phyloP scores from a whole-genome alignment of 768 basidiomycete genomes.

The Panellus pusillus region DNA sequence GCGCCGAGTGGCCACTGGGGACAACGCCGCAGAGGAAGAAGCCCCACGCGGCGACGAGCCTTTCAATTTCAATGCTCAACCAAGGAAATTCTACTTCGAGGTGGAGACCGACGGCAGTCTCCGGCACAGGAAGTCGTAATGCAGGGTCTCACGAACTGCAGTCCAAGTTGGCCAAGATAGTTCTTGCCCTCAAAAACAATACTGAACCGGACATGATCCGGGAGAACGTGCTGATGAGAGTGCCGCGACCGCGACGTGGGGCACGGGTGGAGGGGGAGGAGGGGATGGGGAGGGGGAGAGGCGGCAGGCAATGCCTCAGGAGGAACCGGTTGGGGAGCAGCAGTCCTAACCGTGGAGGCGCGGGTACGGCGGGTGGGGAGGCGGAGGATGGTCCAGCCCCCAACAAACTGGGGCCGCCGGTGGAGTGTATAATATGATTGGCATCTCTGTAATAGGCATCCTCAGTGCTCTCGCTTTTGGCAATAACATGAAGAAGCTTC shows the following conservation, averaged over 20 bases:
- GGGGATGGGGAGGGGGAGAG: slow-evolving; percentile 23
- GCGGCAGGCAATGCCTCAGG: slow-evolving; percentile 16
- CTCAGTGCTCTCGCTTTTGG: neutral
- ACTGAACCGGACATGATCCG: slow-evolving; percentile 54
- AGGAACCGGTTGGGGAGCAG: slow-evolving; percentile 22
- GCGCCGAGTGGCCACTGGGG: slow-evolving; percentile 87
- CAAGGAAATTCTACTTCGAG: slow-evolving; percentile 89
- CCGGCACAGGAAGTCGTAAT: slow-evolving; percentile 83
- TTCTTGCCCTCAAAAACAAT: slow-evolving; percentile 65
- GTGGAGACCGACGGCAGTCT: slow-evolving; percentile 94
- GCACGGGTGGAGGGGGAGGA: slow-evolving; percentile 29
- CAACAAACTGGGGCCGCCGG: slow-evolving; percentile 49
- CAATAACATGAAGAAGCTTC: too few relatives aligned
- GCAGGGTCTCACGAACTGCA: slow-evolving; percentile 79
- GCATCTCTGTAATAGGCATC: neutral
- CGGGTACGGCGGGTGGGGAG: slow-evolving; percentile 38
- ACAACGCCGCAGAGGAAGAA: slow-evolving; percentile 85
- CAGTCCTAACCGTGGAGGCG: slow-evolving; percentile 17
- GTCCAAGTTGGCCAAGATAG: slow-evolving; percentile 76
- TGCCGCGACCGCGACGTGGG: slow-evolving; percentile 26
- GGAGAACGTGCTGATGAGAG: slow-evolving; percentile 18
- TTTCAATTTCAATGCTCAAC: slow-evolving; percentile 88
- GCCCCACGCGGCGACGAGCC: slow-evolving; percentile 73
- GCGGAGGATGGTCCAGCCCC: slow-evolving; percentile 48
- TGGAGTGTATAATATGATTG: slow-evolving; percentile 46